Evolutionary conservation across 73 alveolate species (phyloP), one percentile per base, ranked within the genome.

Genomic region (Paramecium pentaurelia): DNA sequence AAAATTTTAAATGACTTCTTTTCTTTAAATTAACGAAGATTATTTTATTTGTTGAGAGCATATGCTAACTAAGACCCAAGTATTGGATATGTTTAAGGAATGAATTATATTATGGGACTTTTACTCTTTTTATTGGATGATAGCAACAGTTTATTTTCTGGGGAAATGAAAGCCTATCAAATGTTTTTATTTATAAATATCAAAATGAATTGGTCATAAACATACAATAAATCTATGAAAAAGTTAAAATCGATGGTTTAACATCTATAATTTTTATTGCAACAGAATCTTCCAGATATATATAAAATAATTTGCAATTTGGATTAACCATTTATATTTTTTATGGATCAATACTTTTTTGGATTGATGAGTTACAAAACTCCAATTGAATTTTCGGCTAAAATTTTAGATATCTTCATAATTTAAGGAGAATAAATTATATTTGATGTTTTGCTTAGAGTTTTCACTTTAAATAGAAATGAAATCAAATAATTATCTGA

Each of bases 41-140:
- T 80, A 27, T 80, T 80, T 49, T 49, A 80, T 49, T 32, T 80
- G 12, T 44, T 80, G 49, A 40, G 91, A 20, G 91, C 91, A 44
- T 80, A 80, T 80, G 71, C 91, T 18, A 80, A 80, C 14, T 20
- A 42, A 32, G 91, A 80, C 49, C 71, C 77, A 18, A 25, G 49
- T 44, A 80, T 45, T 80, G 91, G 91, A 45, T 80, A 80, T 80
- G 91, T 80, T 34, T 80, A 80, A 25, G 91, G 91, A 10, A 80
- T 80, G 91, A 80, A 80, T 49, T 80, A 80, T 80, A 49, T 80
- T 5, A 42, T 45, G 58, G 91, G 91, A 20, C 6, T 34, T 4
- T 11, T 80, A 10, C 47, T 80, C 8, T 80, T 44, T 80, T 80
- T 44, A 36, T 45, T 80, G 27, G 91, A 80, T 80, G 71, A 80